A percentile compares a stretch with the other conserved stretches of the same genome.
Conservation (phyloP, 1,284 basidiomycete species). For the Malassezia sp. region DNA sequence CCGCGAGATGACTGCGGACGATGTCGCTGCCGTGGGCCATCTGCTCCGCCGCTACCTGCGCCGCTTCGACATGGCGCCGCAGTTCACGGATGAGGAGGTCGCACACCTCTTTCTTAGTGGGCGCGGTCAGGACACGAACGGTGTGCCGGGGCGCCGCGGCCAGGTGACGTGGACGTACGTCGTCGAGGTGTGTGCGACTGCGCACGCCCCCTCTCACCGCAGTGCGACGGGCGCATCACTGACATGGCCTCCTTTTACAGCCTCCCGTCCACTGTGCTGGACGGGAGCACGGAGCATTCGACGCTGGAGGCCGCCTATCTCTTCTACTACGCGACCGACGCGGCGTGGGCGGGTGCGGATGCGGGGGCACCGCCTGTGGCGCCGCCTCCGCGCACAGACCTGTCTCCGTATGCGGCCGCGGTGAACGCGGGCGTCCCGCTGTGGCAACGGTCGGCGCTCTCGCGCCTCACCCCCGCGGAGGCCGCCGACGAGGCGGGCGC, state of each 20-base stretch:
- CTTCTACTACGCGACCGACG: constrained; percentile 64
- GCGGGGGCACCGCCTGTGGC: too few relatives aligned
- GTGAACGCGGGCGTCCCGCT: background rate
- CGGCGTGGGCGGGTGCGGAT: constrained; percentile 18
- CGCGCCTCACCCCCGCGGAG: constrained; percentile 25
- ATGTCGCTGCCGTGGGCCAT: constrained; percentile 62
- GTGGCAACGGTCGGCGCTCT: constrained; percentile 27
- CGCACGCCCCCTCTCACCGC: too few relatives aligned
- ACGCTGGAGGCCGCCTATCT: constrained; percentile 76
- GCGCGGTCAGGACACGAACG: constrained; percentile 54
- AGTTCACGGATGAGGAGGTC: constrained; percentile 69
- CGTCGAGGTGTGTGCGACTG: constrained; percentile 61
- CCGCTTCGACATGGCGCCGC: constrained; percentile 71
- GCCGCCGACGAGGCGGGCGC: constrained; percentile 24
- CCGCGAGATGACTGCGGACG: constrained; percentile 74
- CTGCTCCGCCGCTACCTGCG: constrained; percentile 72
- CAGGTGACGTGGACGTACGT: constrained; percentile 97
- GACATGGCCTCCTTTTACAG: constrained; percentile 96
- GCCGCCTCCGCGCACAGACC: background rate
- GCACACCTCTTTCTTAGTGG: constrained; percentile 81
- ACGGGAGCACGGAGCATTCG: constrained; percentile 50
- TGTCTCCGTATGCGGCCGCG: constrained; percentile 7
- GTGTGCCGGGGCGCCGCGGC: constrained; percentile 50
- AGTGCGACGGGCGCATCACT: constrained; percentile 67
- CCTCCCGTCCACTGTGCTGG: constrained; percentile 79